These are phyloP conservation scores for Malassezia sympodialis DNA, from an alignment of 1,284 basidiomycete species.

Conservation along the genomic window DNA sequence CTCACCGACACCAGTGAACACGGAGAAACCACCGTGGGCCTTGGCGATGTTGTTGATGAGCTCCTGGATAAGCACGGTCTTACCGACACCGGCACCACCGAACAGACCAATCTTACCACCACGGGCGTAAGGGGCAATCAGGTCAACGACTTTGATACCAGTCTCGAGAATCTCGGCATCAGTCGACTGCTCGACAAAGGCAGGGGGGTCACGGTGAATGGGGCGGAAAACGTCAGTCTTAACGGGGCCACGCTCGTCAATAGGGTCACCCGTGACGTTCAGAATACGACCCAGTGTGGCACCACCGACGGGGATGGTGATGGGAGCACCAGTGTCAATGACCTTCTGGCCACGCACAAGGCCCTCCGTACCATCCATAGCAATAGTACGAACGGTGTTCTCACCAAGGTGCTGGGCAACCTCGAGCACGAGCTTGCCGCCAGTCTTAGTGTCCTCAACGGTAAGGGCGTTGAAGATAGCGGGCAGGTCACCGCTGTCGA, in stretches of 20 bases:
- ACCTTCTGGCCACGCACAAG: constrained; percentile 97
- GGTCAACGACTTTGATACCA: constrained; percentile 99
- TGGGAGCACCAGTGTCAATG: constrained; percentile 88
- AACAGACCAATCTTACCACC: constrained; percentile 99
- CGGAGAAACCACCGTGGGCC: constrained; percentile 99
- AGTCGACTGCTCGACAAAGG: constrained; percentile 96
- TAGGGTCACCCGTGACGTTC: constrained; percentile 99
- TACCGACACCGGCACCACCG: constrained; percentile 99
- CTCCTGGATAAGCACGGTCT: constrained; percentile 97
- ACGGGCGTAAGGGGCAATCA: constrained; percentile 97
- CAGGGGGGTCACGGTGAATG: constrained; percentile 91
- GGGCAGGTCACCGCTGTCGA: constrained; percentile 60
- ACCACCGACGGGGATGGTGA: constrained; percentile 87
- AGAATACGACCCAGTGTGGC: constrained; percentile 95
- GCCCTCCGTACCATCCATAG: constrained; percentile 89
- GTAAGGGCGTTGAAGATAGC: constrained; percentile 96
- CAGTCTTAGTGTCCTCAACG: constrained; percentile 80
- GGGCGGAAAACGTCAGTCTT: constrained; percentile 69
- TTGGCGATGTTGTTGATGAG: constrained; percentile 99
- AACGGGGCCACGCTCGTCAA: constrained; percentile 97
- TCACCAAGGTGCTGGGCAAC: constrained; percentile 83
- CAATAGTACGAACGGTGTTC: constrained; percentile 74
- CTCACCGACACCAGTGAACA: constrained; percentile 99
- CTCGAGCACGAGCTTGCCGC: constrained; percentile 51
- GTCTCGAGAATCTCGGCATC: constrained; percentile 96